Percentiles rank a stretch among this genome's conserved stretches.
phyloP scores from a whole-genome alignment of 805 yeast species.

The Ogataea parapolymorpha region DNA sequence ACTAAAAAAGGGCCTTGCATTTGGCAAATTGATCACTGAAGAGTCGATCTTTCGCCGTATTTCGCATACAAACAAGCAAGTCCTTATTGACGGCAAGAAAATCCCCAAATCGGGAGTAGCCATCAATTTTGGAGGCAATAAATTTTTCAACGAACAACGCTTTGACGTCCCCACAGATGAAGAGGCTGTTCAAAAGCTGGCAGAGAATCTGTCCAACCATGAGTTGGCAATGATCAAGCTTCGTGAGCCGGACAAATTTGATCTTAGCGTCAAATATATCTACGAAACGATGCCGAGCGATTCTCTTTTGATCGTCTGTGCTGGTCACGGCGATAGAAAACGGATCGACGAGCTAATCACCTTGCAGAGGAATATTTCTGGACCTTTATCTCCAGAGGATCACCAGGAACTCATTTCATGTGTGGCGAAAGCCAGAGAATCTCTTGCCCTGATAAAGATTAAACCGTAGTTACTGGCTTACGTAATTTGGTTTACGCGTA shows the following conservation, averaged over 20 bases:
- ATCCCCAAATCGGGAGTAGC: constrained; percentile 19
- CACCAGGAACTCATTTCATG: constrained; percentile 1
- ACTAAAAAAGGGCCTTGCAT: constrained; percentile 59
- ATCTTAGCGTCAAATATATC: constrained; percentile 44
- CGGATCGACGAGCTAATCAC: constrained; percentile 1
- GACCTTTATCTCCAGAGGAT: constrained; percentile 5
- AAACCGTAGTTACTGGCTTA: constrained; percentile 1
- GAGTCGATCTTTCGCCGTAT: constrained; percentile 42
- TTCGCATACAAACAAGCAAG: constrained; percentile 21
- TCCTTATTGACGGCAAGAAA: constrained; percentile 23
- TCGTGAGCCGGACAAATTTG: constrained; percentile 55
- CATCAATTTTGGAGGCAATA: constrained; percentile 9
- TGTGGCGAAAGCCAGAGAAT: constrained; percentile 49
- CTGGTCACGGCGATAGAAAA: constrained; percentile 54
- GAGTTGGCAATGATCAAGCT: constrained; percentile 55
- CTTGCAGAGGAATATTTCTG: neutral
- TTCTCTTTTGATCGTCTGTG: constrained; percentile 56
- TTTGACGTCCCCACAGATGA: constrained; percentile 56
- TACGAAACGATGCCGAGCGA: constrained; percentile 53
- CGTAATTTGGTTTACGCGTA: constrained; percentile 3
- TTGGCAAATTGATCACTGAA: constrained; percentile 51
- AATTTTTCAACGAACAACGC: constrained; percentile 11
- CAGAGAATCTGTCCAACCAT: constrained; percentile 35
- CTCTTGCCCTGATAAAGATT: constrained; percentile 47
- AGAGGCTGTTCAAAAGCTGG: constrained; percentile 46